Percentiles rank a stretch among this genome's conserved stretches.
Conservation (phyloP, 257 asterid genomes). For the Solanum pimpinellifolium region DNA sequence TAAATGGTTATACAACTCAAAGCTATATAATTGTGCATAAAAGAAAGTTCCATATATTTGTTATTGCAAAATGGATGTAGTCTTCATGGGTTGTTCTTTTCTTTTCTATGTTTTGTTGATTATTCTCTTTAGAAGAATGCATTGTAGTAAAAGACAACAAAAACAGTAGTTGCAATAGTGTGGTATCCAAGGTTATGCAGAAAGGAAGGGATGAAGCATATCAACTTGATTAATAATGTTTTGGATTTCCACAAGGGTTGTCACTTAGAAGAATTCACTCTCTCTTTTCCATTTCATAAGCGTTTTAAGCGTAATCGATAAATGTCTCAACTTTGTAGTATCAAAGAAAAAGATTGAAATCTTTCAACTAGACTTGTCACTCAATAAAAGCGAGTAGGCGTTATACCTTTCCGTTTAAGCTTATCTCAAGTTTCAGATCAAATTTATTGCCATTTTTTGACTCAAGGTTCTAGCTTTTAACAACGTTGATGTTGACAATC, state of each 20-base stretch:
- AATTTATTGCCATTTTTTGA: not conserved
- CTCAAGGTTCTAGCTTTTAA: not conserved
- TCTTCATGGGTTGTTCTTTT: no score
- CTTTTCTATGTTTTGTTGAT: no score
- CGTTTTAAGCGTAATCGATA: not conserved
- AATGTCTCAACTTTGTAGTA: not conserved
- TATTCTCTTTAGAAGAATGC: not conserved
- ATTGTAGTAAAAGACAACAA: no score
- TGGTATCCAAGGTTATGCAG: not conserved
- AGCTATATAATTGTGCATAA: no score
- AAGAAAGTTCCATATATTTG: no score
- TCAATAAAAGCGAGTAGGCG: not conserved
- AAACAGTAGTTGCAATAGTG: no score
- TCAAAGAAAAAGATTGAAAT: not conserved
- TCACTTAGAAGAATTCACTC: not conserved
- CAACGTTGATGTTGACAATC: not conserved
- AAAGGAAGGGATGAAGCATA: not conserved
- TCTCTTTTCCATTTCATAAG: not conserved
- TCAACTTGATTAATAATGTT: not conserved
- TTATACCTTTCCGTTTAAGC: no score
- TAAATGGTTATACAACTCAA: no score
- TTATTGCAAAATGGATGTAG: no score
- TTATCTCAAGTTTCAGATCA: not conserved
- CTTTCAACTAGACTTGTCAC: not conserved
- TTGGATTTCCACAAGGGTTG: not conserved